Conservation (phyloP, 202 grass and related monocot species). For the Carex arenaria region DNA sequence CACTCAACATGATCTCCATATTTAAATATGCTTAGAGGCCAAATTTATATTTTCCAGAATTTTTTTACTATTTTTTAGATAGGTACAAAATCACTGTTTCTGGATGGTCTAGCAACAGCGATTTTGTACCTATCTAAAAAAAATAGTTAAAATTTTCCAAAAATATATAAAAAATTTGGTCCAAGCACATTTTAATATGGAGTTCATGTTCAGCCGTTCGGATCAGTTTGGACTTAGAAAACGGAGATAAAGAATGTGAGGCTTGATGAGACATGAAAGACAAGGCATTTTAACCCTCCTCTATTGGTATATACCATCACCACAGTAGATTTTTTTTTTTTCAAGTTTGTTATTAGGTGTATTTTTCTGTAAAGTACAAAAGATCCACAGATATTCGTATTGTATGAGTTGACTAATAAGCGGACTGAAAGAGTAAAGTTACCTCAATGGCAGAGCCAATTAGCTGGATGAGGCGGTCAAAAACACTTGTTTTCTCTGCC, state of each 20-base stretch:
- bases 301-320: neutral
- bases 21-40: no score
- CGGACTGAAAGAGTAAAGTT: slow-evolving; percentile 18
- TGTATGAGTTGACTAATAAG: neutral
- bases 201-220: no score
- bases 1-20: no score
- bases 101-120: no score
- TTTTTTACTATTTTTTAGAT: no score
- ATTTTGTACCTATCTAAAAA: no score
- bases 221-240: neutral
- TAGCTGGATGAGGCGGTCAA: slow-evolving; percentile 97
- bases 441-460: slow-evolving; percentile 98
- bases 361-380: neutral
- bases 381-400: neutral
- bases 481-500: slow-evolving; percentile 90
- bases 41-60: no score
- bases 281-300: neutral
- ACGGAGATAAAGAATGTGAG: neutral
- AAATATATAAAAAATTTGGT: no score
- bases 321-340: neutral
- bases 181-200: no score
- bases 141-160: no score
- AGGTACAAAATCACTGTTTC: no score
- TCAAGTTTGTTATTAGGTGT: neutral
- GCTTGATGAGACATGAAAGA: no score